Evolutionary conservation across 2,329 filamentous ascomycete species (phyloP), one percentile per base, ranked within the genome.

Genomic region (Trichoderma lentiforme): DNA sequence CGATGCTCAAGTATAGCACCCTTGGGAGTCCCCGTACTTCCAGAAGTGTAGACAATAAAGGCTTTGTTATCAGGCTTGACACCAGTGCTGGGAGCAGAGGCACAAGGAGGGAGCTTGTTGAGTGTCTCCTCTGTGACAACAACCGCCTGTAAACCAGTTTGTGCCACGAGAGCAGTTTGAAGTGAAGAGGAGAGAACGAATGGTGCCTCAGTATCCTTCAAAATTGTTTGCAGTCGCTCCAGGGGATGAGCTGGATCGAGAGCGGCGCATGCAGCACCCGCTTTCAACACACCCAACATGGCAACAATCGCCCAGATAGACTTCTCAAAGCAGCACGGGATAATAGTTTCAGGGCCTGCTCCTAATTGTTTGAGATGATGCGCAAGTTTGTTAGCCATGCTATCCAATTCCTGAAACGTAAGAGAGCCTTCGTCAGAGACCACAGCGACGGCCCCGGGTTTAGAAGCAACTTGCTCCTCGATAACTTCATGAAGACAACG

Each of bases 21-120:
- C 77, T 87, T 87, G 6, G 84, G 85, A 47, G 79, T 78, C 6
- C 85, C 85, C 1, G 85, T 86, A 21, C 83, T 86, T 21, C 85
- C 85, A 14, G 85, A 86, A 32, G 85, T 87, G 75, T 86, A 87
- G 77, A 86, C 85, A 74, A 86, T 83, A 51, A 51, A 51, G n/a
- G 43, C 43, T 51, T 51, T 51, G 43, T 51, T 51, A 21, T 51
- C 43, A 21, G 43, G 43, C n/a, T 51, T 51, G 43, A 51, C 43
- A 51, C n/a, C 43, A 51, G 43, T 51, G 43, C 18, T 51, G 8
- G 43, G 43, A 51, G 43, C 43, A 11, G 43, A 51, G 43, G 43
- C 15, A 2, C 43, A 21, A 51, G 9, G 9, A 51, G 43, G 9
- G 8, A 51, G 43, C n/a, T 51, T 51, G 43, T 51, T 51, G 18